Conservation (phyloP, 1,284 basidiomycete genomes). For the Puccinia hordei region DNA sequence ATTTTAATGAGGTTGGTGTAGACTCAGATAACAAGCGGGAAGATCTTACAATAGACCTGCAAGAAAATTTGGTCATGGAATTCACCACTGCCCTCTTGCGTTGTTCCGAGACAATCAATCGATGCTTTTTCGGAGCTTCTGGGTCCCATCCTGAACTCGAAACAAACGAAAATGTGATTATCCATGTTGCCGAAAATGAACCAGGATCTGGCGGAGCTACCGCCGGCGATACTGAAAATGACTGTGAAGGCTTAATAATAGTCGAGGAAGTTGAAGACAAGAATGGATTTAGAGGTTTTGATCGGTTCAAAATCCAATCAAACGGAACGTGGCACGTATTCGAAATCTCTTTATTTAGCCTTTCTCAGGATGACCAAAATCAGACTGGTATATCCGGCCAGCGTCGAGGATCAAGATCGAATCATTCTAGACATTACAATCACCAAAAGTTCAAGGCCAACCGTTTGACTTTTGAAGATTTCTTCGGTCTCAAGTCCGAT, state of each 20-base stretch:
- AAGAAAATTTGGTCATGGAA: conserved; percentile 43
- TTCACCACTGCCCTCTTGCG: conserved; percentile 45
- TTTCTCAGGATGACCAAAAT: conserved; percentile 54
- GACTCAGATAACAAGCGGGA: not conserved
- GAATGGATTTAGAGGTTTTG: conserved; percentile 31
- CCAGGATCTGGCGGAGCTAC: not conserved
- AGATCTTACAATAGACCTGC: conserved; percentile 2
- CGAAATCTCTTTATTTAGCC: conserved; percentile 61
- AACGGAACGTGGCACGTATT: conserved; percentile 61
- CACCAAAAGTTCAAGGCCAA: conserved; percentile 60
- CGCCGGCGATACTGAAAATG: not conserved
- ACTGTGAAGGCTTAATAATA: conserved; percentile 24
- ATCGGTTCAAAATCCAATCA: conserved; percentile 62
- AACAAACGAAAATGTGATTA: conserved; percentile 23
- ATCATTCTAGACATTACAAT: conserved; percentile 48
- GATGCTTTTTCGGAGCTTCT: conserved; percentile 19
- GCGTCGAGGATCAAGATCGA: not conserved
- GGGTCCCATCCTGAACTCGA: conserved; percentile 24
- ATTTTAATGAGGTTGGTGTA: not conserved
- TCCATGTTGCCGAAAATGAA: conserved; percentile 14
- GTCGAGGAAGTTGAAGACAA: conserved; percentile 29
- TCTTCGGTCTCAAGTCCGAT: conserved; percentile 57
- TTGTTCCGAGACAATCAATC: conserved; percentile 42
- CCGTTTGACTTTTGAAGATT: conserved; percentile 63
- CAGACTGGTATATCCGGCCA: conserved; percentile 2